These are phyloP conservation scores for Skeletonema marinoi DNA, from an alignment of 108 stramenopile genomes.

Conservation along the genomic window DNA sequence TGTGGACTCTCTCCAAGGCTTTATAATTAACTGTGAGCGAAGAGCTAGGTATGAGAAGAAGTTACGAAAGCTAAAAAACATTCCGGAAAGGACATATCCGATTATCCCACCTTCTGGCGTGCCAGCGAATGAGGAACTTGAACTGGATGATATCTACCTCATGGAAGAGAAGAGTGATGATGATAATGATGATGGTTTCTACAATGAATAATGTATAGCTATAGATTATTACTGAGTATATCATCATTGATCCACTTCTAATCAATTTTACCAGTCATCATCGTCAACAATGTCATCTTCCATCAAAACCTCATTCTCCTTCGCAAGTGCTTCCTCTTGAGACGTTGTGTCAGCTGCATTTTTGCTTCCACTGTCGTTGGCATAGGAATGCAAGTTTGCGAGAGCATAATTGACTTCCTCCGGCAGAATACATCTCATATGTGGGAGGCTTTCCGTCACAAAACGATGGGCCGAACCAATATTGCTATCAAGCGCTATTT, in stretches of 20 bases:
- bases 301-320: conserved; percentile 21
- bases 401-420: conserved; percentile 58
- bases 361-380: conserved; percentile 18
- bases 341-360: neutral
- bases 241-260: neutral
- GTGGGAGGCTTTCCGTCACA: conserved; percentile 66
- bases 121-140: conserved; percentile 33
- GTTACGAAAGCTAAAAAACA: neutral
- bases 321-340: neutral
- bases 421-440: conserved; percentile 57
- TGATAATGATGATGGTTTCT: neutral
- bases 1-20: conserved; percentile 34
- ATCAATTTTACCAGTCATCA: conserved; percentile 21
- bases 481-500: conserved; percentile 31
- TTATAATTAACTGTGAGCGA: conserved; percentile 41
- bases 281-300: conserved; percentile 49
- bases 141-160: conserved; percentile 43
- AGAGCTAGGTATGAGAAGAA: conserved; percentile 29
- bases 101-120: conserved; percentile 32
- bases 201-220: conserved; percentile 7
- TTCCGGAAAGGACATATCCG: neutral
- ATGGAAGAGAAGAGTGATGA: neutral
- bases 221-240: neutral
- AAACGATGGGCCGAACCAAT: conserved; percentile 54
- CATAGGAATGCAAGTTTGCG: conserved; percentile 60